Conservation (phyloP, 2,329 filamentous ascomycete genomes). For the Neodidymelliopsis sp. region DNA sequence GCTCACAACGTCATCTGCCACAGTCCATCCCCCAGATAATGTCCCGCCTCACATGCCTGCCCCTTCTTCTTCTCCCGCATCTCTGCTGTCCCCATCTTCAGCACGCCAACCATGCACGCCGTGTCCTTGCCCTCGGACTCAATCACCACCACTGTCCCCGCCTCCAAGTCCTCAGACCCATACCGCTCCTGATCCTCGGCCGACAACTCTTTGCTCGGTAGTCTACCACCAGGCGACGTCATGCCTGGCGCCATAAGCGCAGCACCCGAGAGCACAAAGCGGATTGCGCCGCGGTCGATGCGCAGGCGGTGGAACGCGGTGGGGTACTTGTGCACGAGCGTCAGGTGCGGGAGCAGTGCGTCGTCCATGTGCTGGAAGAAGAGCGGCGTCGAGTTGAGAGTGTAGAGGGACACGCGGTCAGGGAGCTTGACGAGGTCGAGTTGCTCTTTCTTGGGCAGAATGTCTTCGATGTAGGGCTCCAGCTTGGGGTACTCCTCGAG, state of each 20-base stretch:
- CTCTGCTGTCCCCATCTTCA: slow-evolving; percentile 87
- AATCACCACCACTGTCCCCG: slow-evolving; percentile 86
- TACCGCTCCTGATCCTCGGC: slow-evolving; percentile 53
- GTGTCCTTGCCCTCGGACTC: slow-evolving; percentile 93
- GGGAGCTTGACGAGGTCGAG: too few relatives aligned
- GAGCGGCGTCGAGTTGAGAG: slow-evolving; percentile 76
- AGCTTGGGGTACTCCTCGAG: slow-evolving; percentile 86
- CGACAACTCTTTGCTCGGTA: slow-evolving; percentile 65
- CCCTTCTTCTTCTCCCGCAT: slow-evolving; percentile 96
- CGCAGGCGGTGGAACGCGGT: slow-evolving; percentile 81
- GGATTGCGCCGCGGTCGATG: slow-evolving; percentile 94
- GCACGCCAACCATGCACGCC: slow-evolving; percentile 83
- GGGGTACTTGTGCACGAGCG: slow-evolving; percentile 89
- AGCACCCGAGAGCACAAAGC: slow-evolving; percentile 92
- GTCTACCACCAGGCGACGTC: slow-evolving; percentile 79
- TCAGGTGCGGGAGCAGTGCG: slow-evolving; percentile 84
- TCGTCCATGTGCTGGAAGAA: slow-evolving; percentile 89
- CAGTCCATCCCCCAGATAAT: slow-evolving; percentile 92
- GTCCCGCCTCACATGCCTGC: slow-evolving; percentile 89
- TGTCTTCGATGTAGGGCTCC: slow-evolving; percentile 86
- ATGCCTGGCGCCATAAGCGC: slow-evolving; percentile 96
- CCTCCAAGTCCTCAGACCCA: slow-evolving; percentile 72
- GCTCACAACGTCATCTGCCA: slow-evolving; percentile 72
- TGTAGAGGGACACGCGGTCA: slow-evolving; percentile 88
- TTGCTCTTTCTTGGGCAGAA: slow-evolving; percentile 93